These are phyloP conservation scores for Daldinia grandis DNA, from an alignment of 495 filamentous ascomycete genomes.

Conservation along the genomic window DNA sequence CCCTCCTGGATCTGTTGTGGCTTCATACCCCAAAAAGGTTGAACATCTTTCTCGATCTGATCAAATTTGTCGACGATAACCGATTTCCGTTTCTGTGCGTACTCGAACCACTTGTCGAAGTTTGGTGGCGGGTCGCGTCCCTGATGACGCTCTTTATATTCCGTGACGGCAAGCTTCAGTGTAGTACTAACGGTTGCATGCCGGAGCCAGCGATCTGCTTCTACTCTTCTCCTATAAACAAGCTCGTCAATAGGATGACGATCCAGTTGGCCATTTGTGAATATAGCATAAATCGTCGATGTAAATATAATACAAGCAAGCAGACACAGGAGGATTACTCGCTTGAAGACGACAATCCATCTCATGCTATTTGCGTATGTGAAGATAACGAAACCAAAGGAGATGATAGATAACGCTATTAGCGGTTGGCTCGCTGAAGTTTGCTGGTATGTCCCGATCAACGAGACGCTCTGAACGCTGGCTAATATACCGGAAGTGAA, in stretches of 20 bases:
- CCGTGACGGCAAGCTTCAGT: conserved; percentile 61
- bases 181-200: conserved; percentile 60
- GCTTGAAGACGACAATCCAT: conserved; percentile 51
- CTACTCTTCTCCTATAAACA: conserved; percentile 59
- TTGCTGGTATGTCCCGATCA: conserved; percentile 53
- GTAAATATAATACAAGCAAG: conserved; percentile 44
- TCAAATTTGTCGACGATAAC: conserved; percentile 79
- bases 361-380: conserved; percentile 52
- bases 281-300: conserved; percentile 44
- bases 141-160: conserved; percentile 65
- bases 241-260: conserved; percentile 50
- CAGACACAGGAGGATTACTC: conserved; percentile 48
- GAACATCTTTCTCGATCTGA: conserved; percentile 72
- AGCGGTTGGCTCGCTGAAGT: conserved; percentile 42
- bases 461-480: conserved; percentile 38
- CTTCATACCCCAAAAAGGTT: conserved; percentile 75
- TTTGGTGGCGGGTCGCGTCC: conserved; percentile 66
- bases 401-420: conserved; percentile 43
- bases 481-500: conserved; percentile 47
- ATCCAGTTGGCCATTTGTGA: conserved; percentile 30
- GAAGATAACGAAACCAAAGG: conserved; percentile 52
- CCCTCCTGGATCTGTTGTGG: conserved; percentile 66
- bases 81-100: conserved; percentile 68
- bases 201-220: conserved; percentile 54
- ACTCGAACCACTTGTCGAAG: conserved; percentile 80